phyloP scores from a whole-genome alignment of 331 rosid genomes.

The Rhamnella rubrinervis region DNA sequence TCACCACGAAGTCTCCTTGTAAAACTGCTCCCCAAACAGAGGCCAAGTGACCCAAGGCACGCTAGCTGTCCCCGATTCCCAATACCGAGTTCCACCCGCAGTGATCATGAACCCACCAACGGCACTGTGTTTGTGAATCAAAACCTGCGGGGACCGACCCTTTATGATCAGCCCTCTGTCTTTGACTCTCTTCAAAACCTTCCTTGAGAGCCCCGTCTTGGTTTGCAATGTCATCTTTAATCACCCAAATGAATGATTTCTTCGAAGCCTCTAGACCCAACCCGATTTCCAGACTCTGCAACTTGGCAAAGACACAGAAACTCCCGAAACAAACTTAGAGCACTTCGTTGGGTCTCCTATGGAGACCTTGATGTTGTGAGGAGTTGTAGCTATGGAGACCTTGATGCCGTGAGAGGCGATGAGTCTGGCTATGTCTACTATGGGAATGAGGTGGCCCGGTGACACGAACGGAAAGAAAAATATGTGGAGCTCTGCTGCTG shows the following conservation, averaged over 20 bases:
- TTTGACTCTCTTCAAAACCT: not conserved
- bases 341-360: not conserved
- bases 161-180: not conserved
- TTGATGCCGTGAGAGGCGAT: not conserved
- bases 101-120: constrained; percentile 7
- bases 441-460: not conserved
- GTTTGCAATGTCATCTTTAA: not conserved
- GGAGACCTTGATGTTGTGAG: not conserved
- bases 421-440: not conserved
- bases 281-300: not conserved
- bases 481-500: not conserved
- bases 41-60: not conserved
- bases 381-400: not conserved
- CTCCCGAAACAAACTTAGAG: not conserved
- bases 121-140: not conserved
- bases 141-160: not conserved
- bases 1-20: not conserved
- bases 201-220: not conserved
- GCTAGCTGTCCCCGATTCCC: not conserved
- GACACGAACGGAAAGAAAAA: not conserved
- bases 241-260: not conserved
- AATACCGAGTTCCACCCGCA: not conserved
- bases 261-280: not conserved
- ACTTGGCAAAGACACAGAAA: not conserved
- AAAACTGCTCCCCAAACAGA: not conserved